Percentiles rank a stretch among this genome's conserved stretches.
Evolutionary conservation across 2,329 filamentous ascomycete species (phyloP).

Genomic region (Fusarium mangiferae): DNA sequence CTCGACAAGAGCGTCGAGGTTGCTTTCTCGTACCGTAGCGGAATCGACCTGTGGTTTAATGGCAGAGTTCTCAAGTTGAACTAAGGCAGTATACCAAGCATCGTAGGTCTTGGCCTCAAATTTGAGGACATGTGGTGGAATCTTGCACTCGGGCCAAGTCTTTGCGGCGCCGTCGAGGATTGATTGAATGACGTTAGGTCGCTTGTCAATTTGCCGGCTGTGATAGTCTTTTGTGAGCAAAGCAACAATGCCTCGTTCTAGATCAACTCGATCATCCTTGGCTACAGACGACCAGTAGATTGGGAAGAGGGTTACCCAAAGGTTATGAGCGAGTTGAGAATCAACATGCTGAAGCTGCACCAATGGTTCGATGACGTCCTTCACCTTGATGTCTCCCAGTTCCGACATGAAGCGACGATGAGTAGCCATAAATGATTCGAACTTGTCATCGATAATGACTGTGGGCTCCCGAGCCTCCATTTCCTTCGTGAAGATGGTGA

Average conservation of each 20-base stretch:
- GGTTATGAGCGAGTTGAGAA: slow-evolving; percentile 80
- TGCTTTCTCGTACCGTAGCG: slow-evolving; percentile 86
- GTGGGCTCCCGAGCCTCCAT: slow-evolving; percentile 73
- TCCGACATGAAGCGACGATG: slow-evolving; percentile 88
- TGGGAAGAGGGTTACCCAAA: slow-evolving; percentile 93
- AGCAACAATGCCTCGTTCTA: slow-evolving; percentile 90
- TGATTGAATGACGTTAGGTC: slow-evolving; percentile 95
- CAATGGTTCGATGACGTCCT: slow-evolving; percentile 90
- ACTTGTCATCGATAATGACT: slow-evolving; percentile 82
- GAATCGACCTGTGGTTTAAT: slow-evolving; percentile 88
- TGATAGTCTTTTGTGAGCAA: slow-evolving; percentile 96
- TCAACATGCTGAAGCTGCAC: slow-evolving; percentile 93
- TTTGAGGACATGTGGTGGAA: slow-evolving; percentile 96
- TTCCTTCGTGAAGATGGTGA: slow-evolving; percentile 79
- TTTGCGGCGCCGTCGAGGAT: slow-evolving; percentile 88
- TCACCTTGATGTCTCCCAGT: slow-evolving; percentile 84
- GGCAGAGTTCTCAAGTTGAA: slow-evolving; percentile 89
- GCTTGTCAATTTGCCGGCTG: slow-evolving; percentile 89
- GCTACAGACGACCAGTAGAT: slow-evolving; percentile 91
- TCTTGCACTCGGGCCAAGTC: slow-evolving; percentile 86
- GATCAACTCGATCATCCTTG: slow-evolving; percentile 87
- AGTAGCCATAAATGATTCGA: slow-evolving; percentile 80
- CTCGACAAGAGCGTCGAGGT: slow-evolving; percentile 93
- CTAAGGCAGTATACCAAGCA: slow-evolving; percentile 94
- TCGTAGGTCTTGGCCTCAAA: slow-evolving; percentile 94